These are phyloP conservation scores for Aristolochia fimbriata DNA, from an alignment of 164 flowering plant genomes.

Conservation along the genomic window DNA sequence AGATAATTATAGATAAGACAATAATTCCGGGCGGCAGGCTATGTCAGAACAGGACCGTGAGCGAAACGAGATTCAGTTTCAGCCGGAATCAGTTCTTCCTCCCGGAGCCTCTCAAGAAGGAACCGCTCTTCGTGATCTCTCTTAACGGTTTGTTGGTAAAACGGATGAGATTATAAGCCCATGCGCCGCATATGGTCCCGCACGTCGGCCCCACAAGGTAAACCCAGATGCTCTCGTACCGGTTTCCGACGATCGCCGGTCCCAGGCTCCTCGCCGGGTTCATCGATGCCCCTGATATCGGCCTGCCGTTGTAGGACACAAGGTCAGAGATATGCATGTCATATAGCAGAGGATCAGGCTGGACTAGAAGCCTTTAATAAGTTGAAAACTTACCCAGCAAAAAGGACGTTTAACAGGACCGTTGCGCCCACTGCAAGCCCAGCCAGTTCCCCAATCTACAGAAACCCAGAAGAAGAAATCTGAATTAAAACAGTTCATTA, in stretches of 20 bases:
- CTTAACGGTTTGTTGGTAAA: slow-evolving; percentile 69
- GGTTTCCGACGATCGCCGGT: slow-evolving; percentile 55
- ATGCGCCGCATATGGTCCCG: slow-evolving; percentile 66
- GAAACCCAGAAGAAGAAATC: no score
- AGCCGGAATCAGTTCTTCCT: background rate
- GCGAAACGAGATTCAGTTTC: background rate
- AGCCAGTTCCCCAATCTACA: slow-evolving; percentile 82
- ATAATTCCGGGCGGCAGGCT: no score
- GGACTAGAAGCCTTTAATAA: no score
- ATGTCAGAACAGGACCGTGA: no score
- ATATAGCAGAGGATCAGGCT: background rate
- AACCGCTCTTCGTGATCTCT: slow-evolving; percentile 52
- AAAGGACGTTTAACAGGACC: slow-evolving; percentile 54
- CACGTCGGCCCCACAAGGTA: slow-evolving; percentile 49
- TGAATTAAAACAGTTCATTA: no score
- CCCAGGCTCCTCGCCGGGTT: slow-evolving; percentile 96
- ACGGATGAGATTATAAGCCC: slow-evolving; percentile 68
- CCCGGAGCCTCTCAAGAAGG: slow-evolving; percentile 14
- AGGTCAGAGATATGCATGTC: background rate
- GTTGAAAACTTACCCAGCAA: slow-evolving; percentile 46
- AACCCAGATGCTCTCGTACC: slow-evolving; percentile 56
- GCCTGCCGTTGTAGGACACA: slow-evolving; percentile 26
- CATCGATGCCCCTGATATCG: slow-evolving; percentile 89
- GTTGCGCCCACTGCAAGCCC: slow-evolving; percentile 80
- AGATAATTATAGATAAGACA: no score